A percentile compares a stretch with the other conserved stretches of the same genome.
Conservation (phyloP, 1,284 basidiomycete genomes). For the Boletellus deceptivus region DNA sequence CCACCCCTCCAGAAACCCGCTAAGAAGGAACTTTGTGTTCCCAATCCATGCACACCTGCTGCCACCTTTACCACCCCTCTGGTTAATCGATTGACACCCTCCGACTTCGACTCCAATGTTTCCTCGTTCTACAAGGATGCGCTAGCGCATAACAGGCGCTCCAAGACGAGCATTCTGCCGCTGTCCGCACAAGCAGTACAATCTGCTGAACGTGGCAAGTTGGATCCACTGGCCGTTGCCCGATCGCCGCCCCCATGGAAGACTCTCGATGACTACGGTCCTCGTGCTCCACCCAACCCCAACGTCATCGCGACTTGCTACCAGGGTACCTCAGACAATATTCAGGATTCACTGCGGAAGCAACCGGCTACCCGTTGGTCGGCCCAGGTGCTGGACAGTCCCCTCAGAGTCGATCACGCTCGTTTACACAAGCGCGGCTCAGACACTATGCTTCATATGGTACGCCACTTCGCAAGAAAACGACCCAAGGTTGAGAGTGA, state of each 20-base stretch:
- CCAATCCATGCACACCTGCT: not conserved
- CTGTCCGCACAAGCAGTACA: conserved; percentile 18
- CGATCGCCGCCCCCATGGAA: conserved; percentile 32
- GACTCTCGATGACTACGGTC: not conserved
- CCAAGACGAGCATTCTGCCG: conserved; percentile 14
- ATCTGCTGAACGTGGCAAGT: conserved; percentile 7
- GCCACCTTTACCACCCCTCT: not conserved
- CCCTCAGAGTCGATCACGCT: conserved; percentile 21
- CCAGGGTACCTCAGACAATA: not conserved
- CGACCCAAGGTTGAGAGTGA: conserved; percentile 25
- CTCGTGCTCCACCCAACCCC: not conserved
- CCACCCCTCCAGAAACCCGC: conserved; percentile 14
- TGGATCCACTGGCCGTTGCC: conserved; percentile 28
- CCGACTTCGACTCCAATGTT: conserved; percentile 6
- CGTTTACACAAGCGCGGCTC: conserved; percentile 28
- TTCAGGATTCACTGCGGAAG: not conserved
- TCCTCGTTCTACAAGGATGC: conserved; percentile 22
- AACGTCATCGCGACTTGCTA: not conserved
- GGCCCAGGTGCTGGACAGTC: conserved; percentile 4
- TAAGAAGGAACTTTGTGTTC: not conserved
- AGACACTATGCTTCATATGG: conserved; percentile 20
- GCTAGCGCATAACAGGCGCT: not conserved
- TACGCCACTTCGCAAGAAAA: conserved; percentile 23
- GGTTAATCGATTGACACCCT: not conserved
- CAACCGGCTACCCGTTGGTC: not conserved